Percentiles rank a stretch among this genome's conserved stretches.
phyloP scores from a whole-genome alignment of 306 rosid species.

The Heteromeles arbutifolia region DNA sequence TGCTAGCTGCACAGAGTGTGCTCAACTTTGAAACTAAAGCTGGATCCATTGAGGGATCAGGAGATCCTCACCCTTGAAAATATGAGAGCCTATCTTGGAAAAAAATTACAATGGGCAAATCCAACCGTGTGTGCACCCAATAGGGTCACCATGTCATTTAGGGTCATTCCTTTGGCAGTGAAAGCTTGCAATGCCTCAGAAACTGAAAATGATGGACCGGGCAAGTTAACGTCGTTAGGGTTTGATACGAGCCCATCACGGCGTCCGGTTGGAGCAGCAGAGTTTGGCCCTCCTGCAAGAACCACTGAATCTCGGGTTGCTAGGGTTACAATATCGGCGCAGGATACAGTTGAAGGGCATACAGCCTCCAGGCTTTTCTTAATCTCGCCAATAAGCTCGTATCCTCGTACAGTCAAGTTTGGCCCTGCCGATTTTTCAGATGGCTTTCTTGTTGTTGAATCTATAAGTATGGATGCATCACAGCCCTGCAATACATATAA shows the following conservation, averaged over 20 bases:
- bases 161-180: constrained; percentile 16
- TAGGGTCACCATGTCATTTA: constrained; percentile 46
- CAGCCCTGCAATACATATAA: constrained; percentile 32
- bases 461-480: constrained; percentile 52
- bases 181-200: neutral
- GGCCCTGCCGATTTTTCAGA: constrained; percentile 26
- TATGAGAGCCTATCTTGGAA: constrained; percentile 24
- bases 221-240: constrained; percentile 8
- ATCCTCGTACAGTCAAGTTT: constrained; percentile 33
- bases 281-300: constrained; percentile 44
- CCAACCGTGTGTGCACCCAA: constrained; percentile 63
- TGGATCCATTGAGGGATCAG: constrained; percentile 43
- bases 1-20: neutral
- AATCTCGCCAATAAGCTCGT: constrained; percentile 35
- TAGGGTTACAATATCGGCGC: constrained; percentile 50
- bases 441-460: constrained; percentile 6
- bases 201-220: constrained; percentile 22
- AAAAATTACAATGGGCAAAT: constrained; percentile 42
- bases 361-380: constrained; percentile 35
- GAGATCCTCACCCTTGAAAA: neutral
- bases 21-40: constrained; percentile 16
- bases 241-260: constrained; percentile 36
- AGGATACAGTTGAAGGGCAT: constrained; percentile 50
- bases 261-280: constrained; percentile 35
- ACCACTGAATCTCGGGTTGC: constrained; percentile 46